Evolutionary conservation across 2,329 filamentous ascomycete genomes (phyloP), one percentile per base, ranked within the genome.

Genomic region (Pseudogymnoascus sp.): DNA sequence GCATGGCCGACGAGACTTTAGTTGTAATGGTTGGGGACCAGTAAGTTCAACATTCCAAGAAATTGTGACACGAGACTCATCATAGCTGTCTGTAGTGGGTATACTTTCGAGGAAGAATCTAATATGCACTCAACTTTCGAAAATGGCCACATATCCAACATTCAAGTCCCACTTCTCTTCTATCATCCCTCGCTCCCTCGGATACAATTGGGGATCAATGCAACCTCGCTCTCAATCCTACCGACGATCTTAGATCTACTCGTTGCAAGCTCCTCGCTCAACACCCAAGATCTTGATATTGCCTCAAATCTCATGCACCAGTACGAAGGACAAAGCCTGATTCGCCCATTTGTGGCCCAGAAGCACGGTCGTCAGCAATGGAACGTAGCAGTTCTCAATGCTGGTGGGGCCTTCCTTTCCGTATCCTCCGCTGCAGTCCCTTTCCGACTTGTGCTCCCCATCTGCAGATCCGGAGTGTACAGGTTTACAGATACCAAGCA

Each of bases 261-360:
- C 6, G 68, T 76, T 22, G 72, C 75, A 61, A 76, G 77, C 6
- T 70, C 72, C 26, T 79, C 78, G 1, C 66, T 80, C 7, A 70
- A 75, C 62, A 38, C 67, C 2, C 63, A 69, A 16, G 73, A 75
- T 59, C 68, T 67, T 2, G 63, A 68, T 1, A 73, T 73, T 1
- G 77, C 76, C n/a, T 67, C 69, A 5, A 74, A 78, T 61, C 69
- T 81, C 3, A 72, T 78, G 8, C 73, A 76, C 16, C 71, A 78
- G 43, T 80, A 80, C 68, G 76, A 80, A 71, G 78, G 77, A 10
- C 78, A 79, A 65, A 79, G 77, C 0, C 71, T 80, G n/a, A 74
- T 80, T 60, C 75, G 78, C 7, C 75, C 76, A 1, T 77, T 74
- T 63, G 70, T 74, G 37, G 59, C 71, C 14, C 64, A 70, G 12